Evolutionary conservation across 345 rosid genomes (phyloP).

Genomic region (Hypericum perforatum): DNA sequence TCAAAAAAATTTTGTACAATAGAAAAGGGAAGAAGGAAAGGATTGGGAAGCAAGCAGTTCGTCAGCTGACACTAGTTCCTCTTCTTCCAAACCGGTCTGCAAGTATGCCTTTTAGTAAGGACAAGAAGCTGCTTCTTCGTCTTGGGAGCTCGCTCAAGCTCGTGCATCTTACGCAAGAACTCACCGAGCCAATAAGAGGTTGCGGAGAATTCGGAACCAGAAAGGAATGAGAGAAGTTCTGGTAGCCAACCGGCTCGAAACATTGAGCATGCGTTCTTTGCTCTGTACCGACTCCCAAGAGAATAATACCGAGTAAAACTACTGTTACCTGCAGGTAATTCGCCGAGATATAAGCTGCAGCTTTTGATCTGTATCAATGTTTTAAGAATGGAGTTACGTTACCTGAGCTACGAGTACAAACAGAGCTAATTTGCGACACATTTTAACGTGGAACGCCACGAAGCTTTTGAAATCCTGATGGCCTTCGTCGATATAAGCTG

Average conservation of each 20-base stretch:
- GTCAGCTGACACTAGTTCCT: not conserved
- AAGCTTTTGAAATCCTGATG: conserved; percentile 19
- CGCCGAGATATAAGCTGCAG: not conserved
- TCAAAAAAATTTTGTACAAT: too few species aligned
- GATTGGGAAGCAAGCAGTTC: not conserved
- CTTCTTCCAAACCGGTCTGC: conserved; percentile 13
- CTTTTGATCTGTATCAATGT: not conserved
- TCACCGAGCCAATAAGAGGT: conserved; percentile 8
- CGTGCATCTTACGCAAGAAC: conserved; percentile 20
- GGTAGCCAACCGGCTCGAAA: not conserved
- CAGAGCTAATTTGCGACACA: conserved; percentile 23
- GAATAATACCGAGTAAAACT: conserved; percentile 17
- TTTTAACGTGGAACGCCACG: conserved; percentile 23
- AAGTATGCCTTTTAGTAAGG: conserved; percentile 10
- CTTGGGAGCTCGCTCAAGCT: not conserved
- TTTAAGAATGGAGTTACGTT: not conserved
- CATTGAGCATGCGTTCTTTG: conserved; percentile 6
- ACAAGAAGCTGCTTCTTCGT: conserved; percentile 10
- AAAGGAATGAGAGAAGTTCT: conserved; percentile 31
- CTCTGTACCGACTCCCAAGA: conserved; percentile 24
- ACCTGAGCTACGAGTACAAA: conserved; percentile 38
- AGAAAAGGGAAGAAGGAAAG: too few species aligned
- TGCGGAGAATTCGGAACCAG: conserved; percentile 27
- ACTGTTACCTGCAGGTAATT: conserved; percentile 24
- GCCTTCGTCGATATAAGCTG: conserved; percentile 13